Evolutionary conservation across 2,329 filamentous ascomycete genomes (phyloP), one percentile per base, ranked within the genome.

Genomic region (Alternaria gaisen): DNA sequence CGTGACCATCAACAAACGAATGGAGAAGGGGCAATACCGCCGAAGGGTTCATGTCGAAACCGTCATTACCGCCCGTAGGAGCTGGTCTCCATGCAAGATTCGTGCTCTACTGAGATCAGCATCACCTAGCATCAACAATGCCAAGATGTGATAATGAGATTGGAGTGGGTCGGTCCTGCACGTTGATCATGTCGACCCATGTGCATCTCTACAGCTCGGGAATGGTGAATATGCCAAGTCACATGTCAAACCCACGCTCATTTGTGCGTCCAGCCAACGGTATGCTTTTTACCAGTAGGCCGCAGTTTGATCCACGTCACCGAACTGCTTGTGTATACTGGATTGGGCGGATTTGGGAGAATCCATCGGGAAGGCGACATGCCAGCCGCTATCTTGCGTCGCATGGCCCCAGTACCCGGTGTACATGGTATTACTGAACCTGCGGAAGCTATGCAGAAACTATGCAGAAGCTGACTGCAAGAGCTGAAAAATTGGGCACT

Each of bases 81-180:
- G 44, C 53, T 61, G 38, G 47, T 44, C 40, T 53, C 46, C 41
- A 55, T 30, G 36, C 47, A 54, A 26, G 38, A 26, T 38, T 44
- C 43, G 28, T 55, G 36, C 46, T 56, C 48, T 38, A 56, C 32
- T 54, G 36, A 38, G 46, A 64, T 61, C 59, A 50, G 55, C 61
- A 55, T 48, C 36, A 38, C 32, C 46, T 36, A 42, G 48, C 43
- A 56, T 58, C 50, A 53, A 43, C 46, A 48, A 47, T 50, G 36
- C 58, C 61, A 48, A 30, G 26, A 20, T 41, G 30, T 34, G 43
- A 48, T n/a, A 47, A 53, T 53, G 51, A 54, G 44, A 50, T 38
- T 38, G 43, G 22, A 56, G 55, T 56, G 55, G 55, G 44, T 55
- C 47, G 12, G 48, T 28, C 41, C 54, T 61, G 43, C 24, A 55